Evolutionary conservation across 768 basidiomycete species (phyloP).

Genomic region (Naematelia encephala): DNA sequence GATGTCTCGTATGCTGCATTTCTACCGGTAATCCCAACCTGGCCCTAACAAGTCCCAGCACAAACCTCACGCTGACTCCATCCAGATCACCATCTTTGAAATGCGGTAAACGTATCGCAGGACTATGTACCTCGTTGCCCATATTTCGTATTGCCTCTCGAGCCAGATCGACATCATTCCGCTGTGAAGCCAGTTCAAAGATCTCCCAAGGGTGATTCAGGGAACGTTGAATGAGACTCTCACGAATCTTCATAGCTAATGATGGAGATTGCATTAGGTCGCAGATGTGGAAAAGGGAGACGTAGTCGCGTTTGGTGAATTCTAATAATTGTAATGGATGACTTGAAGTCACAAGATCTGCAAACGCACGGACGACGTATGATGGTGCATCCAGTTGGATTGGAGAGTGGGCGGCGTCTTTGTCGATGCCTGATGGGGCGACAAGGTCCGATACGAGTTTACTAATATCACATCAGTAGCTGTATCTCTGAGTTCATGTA

Average conservation of each 20-base stretch:
- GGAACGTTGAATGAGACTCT: background rate
- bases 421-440: background rate
- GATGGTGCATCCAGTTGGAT: background rate
- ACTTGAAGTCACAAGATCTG: background rate
- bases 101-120: background rate
- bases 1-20: background rate
- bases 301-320: background rate
- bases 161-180: background rate
- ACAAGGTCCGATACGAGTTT: background rate
- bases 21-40: background rate
- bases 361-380: background rate
- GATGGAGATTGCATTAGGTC: background rate
- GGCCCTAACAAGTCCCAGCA: background rate
- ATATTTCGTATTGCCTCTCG: background rate
- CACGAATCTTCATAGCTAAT: background rate
- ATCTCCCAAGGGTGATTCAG: background rate
- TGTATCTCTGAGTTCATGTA: too few species aligned
- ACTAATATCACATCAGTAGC: too few species aligned
- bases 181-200: background rate
- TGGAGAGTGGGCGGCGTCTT: background rate
- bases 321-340: background rate
- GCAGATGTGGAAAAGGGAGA: background rate
- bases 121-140: background rate
- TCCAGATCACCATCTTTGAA: background rate
- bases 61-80: background rate